These are phyloP conservation scores for Venturia nashicola DNA, from an alignment of 2,329 filamentous ascomycete species.

Conservation along the genomic window DNA sequence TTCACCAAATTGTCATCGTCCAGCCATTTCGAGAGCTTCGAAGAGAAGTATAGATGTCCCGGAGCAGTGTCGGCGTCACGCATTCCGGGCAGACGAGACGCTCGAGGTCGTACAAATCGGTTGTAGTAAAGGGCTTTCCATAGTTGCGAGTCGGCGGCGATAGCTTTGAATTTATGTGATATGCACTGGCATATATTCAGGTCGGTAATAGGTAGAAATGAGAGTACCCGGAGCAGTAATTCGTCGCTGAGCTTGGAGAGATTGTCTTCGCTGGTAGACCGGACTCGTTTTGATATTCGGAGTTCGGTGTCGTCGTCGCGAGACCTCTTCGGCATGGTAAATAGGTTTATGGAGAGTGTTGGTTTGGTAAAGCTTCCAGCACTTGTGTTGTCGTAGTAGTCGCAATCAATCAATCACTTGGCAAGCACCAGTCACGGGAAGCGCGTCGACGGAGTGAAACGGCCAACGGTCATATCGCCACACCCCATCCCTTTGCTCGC, in stretches of 20 bases:
- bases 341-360: not conserved
- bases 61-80: conserved; percentile 25
- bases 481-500: not conserved
- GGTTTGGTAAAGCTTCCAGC: not conserved
- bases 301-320: not conserved
- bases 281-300: conserved; percentile 1
- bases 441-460: not conserved
- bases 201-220: conserved; percentile 52
- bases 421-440: not conserved
- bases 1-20: conserved; percentile 46
- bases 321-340: conserved; percentile 6
- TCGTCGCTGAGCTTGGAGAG: conserved; percentile 75
- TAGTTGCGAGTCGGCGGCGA: conserved; percentile 72
- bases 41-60: conserved; percentile 30
- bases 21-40: conserved; percentile 47
- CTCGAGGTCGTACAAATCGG: conserved; percentile 73
- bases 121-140: conserved; percentile 87
- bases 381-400: not conserved
- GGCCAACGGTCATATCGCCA: not conserved
- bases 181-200: conserved; percentile 9
- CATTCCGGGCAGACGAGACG: conserved; percentile 56
- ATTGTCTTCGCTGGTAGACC: conserved; percentile 30
- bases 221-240: conserved; percentile 71
- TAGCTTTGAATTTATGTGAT: conserved; percentile 59
- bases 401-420: not conserved